A percentile compares a stretch with the other conserved stretches of the same genome.
Evolutionary conservation across 2,329 filamentous ascomycete species (phyloP).

Genomic region (Onygenales sp.): DNA sequence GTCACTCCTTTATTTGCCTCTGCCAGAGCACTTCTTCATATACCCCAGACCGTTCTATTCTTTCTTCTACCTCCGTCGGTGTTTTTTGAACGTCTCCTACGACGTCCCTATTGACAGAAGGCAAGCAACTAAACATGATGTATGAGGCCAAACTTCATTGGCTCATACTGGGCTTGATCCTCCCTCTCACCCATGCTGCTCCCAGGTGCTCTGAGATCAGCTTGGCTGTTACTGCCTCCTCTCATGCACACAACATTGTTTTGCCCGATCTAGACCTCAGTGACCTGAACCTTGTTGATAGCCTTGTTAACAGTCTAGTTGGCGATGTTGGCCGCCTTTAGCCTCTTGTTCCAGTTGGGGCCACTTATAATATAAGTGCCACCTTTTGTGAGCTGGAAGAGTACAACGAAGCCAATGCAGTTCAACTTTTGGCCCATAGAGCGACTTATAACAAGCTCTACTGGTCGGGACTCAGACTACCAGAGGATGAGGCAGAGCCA

Average conservation of each 20-base stretch:
- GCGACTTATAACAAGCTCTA: constrained; percentile 6
- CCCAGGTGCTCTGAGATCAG: background rate
- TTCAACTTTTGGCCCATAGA: constrained; percentile 7
- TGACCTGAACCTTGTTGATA: background rate
- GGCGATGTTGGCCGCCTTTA: background rate
- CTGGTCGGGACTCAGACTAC: constrained; percentile 5
- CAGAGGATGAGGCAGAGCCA: background rate
- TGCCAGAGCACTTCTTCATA: too few species aligned
- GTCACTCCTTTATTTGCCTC: too few species aligned
- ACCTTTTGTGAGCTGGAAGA: constrained; percentile 4
- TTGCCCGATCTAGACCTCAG: background rate
- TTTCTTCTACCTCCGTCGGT: too few species aligned
- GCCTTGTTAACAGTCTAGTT: background rate
- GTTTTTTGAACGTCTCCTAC: too few species aligned
- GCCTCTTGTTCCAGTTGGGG: background rate
- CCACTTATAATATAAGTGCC: constrained; percentile 2
- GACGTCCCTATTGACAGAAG: too few species aligned
- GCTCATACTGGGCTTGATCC: too few species aligned
- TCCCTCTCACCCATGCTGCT: background rate
- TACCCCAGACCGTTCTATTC: too few species aligned
- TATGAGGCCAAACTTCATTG: too few species aligned
- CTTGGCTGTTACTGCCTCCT: background rate
- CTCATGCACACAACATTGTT: background rate
- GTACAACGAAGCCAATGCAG: background rate
- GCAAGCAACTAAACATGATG: too few species aligned